phyloP scores from a whole-genome alignment of 73 alveolate genomes.

The Paramecium bursaria region DNA sequence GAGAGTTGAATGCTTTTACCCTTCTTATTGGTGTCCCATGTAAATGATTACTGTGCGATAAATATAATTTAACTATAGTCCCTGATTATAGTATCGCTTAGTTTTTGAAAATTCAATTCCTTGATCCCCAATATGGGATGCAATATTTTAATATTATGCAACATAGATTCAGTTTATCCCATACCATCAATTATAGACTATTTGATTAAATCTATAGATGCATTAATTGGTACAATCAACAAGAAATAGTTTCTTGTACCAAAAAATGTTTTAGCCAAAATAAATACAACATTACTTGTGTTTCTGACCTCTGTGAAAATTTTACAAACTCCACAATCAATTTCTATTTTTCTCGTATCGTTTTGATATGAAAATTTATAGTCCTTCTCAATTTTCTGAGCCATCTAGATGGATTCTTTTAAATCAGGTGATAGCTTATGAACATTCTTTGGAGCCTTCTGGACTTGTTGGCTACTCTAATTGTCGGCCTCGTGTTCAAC shows the following conservation, averaged over 20 bases:
- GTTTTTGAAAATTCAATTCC: constrained; percentile 3
- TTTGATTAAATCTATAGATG: neutral
- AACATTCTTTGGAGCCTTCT: constrained; percentile 32
- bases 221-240: constrained; percentile 22
- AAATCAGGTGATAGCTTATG: constrained; percentile 26
- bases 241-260: constrained; percentile 25
- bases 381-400: constrained; percentile 17
- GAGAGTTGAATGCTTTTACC: constrained; percentile 52
- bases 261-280: constrained; percentile 14
- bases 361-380: constrained; percentile 22
- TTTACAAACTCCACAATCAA: neutral
- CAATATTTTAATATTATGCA: constrained; percentile 19
- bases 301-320: neutral
- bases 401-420: constrained; percentile 27
- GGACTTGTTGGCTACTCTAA: neutral
- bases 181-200: constrained; percentile 37
- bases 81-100: neutral
- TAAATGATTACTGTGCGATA: constrained; percentile 32
- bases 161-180: constrained; percentile 27
- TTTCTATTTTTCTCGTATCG: neutral
- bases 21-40: constrained; percentile 63
- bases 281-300: constrained; percentile 17
- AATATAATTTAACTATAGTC: constrained; percentile 22
- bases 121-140: constrained; percentile 26
- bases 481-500: neutral